Evolutionary conservation across 805 yeast species (phyloP).

Genomic region (Ogataea pilisensis): DNA sequence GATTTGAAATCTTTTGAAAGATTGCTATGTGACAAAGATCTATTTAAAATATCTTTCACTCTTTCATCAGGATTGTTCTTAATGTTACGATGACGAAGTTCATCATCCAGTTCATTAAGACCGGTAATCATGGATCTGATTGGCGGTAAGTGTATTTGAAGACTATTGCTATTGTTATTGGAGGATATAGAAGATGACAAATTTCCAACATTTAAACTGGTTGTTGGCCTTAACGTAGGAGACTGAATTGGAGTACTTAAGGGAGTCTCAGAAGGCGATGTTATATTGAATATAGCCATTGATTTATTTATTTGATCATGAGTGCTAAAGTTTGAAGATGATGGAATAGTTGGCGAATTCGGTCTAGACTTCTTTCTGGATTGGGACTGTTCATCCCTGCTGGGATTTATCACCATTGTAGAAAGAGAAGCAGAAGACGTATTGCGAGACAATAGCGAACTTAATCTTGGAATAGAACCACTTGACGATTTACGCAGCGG

Average conservation of each 20-base stretch:
- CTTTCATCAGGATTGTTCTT: slow-evolving; percentile 24
- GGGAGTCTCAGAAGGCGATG: slow-evolving; percentile 34
- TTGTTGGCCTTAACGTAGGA: slow-evolving; percentile 33
- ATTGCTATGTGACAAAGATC: slow-evolving; percentile 24
- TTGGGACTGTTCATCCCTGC: slow-evolving; percentile 13
- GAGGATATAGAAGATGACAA: slow-evolving; percentile 3
- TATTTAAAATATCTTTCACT: slow-evolving; percentile 25
- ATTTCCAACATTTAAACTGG: no score
- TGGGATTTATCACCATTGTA: slow-evolving; percentile 16
- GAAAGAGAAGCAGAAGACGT: slow-evolving; percentile 22
- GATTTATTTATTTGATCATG: slow-evolving; percentile 27
- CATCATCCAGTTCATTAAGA: slow-evolving; percentile 23
- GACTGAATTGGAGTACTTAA: slow-evolving; percentile 34
- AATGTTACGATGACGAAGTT: slow-evolving; percentile 22
- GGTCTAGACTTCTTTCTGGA: slow-evolving; percentile 38
- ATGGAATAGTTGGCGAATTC: slow-evolving; percentile 17
- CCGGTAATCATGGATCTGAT: slow-evolving; percentile 30
- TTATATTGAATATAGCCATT: slow-evolving; percentile 29
- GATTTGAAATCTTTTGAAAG: slow-evolving; percentile 13
- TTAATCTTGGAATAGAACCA: slow-evolving; percentile 18
- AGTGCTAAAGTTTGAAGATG: slow-evolving; percentile 36
- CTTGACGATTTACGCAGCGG: slow-evolving; percentile 37
- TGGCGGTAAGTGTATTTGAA: slow-evolving; percentile 28
- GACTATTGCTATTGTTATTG: slow-evolving; percentile 4
- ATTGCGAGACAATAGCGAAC: slow-evolving; percentile 15